Conservation (phyloP, 345 rosid genomes). For the Eucalyptus fibrosa region DNA sequence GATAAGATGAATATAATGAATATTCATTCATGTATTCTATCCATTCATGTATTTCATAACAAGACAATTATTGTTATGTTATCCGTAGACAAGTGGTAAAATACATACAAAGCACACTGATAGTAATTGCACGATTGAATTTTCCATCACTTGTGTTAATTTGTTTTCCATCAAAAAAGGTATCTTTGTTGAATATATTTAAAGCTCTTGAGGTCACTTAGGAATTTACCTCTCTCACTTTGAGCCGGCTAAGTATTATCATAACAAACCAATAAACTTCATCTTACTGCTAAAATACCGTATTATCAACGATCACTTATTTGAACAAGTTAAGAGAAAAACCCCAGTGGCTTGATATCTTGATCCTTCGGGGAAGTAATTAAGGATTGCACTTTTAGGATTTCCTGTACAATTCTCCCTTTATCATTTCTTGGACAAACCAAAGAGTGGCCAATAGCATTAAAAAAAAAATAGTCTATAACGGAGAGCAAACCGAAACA, state of each 20-base stretch:
- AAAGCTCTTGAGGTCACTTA: background rate
- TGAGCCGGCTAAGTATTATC: background rate
- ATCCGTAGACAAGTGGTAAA: no score
- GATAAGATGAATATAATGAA: no score
- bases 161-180: background rate
- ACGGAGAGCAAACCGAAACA: no score
- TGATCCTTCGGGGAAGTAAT: background rate
- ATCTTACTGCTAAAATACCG: fast-evolving
- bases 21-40: no score
- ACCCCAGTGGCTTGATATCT: background rate
- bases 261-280: background rate
- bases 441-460: background rate
- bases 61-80: no score
- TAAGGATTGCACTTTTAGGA: fast-evolving
- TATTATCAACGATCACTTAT: background rate
- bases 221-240: background rate
- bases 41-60: no score
- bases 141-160: no score
- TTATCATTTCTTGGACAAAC: background rate
- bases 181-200: background rate
- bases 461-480: no score
- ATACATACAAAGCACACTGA: fast-evolving
- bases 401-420: fast-evolving
- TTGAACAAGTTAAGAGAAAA: fast-evolving
- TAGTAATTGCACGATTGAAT: no score